These are phyloP conservation scores for Astraeus odoratus DNA, from an alignment of 768 basidiomycete species.

Conservation along the genomic window DNA sequence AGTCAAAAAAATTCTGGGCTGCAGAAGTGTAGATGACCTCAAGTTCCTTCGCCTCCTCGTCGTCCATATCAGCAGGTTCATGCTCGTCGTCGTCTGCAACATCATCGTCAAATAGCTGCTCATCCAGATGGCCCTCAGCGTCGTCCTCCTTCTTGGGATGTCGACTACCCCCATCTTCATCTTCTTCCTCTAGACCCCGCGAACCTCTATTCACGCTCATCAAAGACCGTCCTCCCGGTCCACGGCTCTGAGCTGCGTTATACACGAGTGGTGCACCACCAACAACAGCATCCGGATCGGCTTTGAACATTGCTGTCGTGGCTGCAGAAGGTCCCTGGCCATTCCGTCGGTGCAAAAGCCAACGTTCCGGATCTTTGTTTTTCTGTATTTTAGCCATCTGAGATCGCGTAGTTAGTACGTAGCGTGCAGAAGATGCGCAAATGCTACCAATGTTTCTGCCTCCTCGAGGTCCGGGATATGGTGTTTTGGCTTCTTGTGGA, in stretches of 20 bases:
- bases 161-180: conserved; percentile 52
- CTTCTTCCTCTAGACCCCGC: conserved; percentile 59
- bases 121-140: conserved; percentile 76
- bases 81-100: conserved; percentile 87
- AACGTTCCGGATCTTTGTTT: conserved; percentile 70
- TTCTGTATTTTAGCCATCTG: conserved; percentile 45
- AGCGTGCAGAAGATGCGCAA: background rate
- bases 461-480: conserved; percentile 60
- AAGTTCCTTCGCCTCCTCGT: conserved; percentile 79
- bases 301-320: conserved; percentile 64
- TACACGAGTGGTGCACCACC: conserved; percentile 43
- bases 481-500: conserved; percentile 78
- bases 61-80: conserved; percentile 63
- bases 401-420: background rate
- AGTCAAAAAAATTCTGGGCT: background rate
- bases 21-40: conserved; percentile 50
- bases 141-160: conserved; percentile 55
- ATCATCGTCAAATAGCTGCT: conserved; percentile 75
- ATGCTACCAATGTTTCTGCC: conserved; percentile 59
- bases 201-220: conserved; percentile 64
- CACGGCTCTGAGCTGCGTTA: conserved; percentile 48
- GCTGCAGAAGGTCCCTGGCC: conserved; percentile 55
- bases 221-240: conserved; percentile 60
- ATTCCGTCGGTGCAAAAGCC: conserved; percentile 55
- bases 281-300: conserved; percentile 45